phyloP scores from a whole-genome alignment of 2,329 filamentous ascomycete genomes.

The Fusarium secorum region DNA sequence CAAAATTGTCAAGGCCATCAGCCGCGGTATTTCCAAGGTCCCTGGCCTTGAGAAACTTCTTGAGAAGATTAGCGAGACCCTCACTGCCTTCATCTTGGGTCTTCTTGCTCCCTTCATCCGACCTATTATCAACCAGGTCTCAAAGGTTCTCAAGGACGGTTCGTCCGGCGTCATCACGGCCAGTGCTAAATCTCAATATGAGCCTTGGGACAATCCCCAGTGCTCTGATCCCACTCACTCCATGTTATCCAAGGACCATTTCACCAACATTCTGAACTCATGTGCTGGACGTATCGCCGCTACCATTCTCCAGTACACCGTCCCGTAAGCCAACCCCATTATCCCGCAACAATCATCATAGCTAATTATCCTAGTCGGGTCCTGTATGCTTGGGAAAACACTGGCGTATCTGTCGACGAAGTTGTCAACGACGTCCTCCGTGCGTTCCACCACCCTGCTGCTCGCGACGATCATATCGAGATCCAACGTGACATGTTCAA shows the following conservation, averaged over 20 bases:
- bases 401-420: constrained; percentile 81
- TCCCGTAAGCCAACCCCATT: constrained; percentile 64
- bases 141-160: constrained; percentile 83
- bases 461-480: constrained; percentile 77
- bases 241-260: constrained; percentile 85
- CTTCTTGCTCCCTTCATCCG: constrained; percentile 90
- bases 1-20: constrained; percentile 89
- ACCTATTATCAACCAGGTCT: constrained; percentile 88
- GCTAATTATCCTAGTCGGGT: constrained; percentile 64
- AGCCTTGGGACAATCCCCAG: constrained; percentile 78
- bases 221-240: constrained; percentile 84
- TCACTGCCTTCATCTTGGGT: constrained; percentile 91
- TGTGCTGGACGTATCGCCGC: constrained; percentile 78
- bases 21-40: constrained; percentile 85
- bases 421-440: constrained; percentile 82
- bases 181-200: constrained; percentile 77
- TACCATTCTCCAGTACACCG: constrained; percentile 83
- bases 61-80: constrained; percentile 90
- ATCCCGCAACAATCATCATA: not conserved
- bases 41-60: constrained; percentile 90
- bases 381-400: constrained; percentile 92
- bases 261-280: constrained; percentile 79
- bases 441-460: constrained; percentile 89
- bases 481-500: constrained; percentile 90
- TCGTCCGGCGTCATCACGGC: constrained; percentile 75